Percentiles rank a stretch among this genome's conserved stretches.
These are phyloP conservation scores for Nakaseomyces uthaithaninus DNA, from an alignment of 1,139 yeast species.

Conservation along the genomic window DNA sequence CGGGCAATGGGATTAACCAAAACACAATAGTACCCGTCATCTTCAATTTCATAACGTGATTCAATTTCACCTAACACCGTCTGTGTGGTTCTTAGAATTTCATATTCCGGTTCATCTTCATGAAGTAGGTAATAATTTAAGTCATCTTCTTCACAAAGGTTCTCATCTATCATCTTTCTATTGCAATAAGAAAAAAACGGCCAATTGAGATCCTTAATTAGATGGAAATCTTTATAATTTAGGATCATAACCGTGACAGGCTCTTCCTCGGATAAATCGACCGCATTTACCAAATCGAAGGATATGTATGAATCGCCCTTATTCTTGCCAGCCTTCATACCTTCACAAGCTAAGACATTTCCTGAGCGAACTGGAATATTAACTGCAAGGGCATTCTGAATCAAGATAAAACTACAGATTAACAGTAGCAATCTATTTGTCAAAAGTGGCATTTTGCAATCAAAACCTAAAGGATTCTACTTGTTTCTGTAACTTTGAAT, in stretches of 20 bases:
- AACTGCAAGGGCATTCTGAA: too few relatives aligned
- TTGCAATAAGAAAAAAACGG: too few relatives aligned
- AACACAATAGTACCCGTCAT: constrained; percentile 1
- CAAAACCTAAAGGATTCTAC: too few relatives aligned
- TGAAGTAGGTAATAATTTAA: neutral
- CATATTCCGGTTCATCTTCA: neutral
- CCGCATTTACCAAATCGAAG: neutral
- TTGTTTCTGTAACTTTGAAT: too few relatives aligned
- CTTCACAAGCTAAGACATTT: neutral
- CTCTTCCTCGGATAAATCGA: neutral
- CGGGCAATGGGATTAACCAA: neutral
- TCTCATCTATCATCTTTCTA: neutral
- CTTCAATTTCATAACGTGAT: neutral
- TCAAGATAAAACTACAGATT: too few relatives aligned
- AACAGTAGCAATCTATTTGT: too few relatives aligned
- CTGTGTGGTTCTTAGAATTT: neutral
- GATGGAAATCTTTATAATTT: neutral
- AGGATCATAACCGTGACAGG: neutral
- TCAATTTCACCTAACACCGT: neutral
- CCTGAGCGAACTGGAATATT: too few relatives aligned
- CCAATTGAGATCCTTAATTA: neutral
- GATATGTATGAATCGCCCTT: neutral
- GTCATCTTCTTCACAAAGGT: neutral
- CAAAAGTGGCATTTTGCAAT: too few relatives aligned
- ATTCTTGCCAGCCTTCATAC: constrained; percentile 4